A percentile compares a stretch with the other conserved stretches of the same genome.
Evolutionary conservation across 2,329 filamentous ascomycete genomes (phyloP).

Genomic region (Lachnellula occidentalis): DNA sequence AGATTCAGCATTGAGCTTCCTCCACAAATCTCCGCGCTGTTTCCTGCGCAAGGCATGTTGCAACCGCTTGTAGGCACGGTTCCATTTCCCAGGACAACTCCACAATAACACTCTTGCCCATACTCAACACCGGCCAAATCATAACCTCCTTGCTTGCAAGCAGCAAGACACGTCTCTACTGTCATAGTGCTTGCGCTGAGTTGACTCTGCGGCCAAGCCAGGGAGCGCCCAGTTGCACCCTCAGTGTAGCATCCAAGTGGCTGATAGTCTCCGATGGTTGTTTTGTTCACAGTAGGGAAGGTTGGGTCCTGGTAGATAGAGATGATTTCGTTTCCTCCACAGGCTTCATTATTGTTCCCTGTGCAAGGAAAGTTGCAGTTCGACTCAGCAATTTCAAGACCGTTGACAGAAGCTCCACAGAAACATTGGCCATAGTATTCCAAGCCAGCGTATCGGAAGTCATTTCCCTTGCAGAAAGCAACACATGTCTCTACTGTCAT

Average conservation of each 20-base stretch:
- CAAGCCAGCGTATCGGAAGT: conserved; percentile 32
- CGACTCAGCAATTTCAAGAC: conserved; percentile 18
- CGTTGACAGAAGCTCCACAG: conserved; percentile 33
- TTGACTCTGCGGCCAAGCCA: conserved; percentile 30
- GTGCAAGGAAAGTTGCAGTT: conserved; percentile 25
- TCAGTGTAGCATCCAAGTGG: conserved; percentile 39
- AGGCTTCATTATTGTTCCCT: conserved; percentile 22
- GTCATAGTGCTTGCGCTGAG: conserved; percentile 31
- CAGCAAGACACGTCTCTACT: conserved; percentile 32
- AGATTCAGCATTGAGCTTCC: conserved; percentile 31
- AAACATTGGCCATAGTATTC: conserved; percentile 30
- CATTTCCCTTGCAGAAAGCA: conserved; percentile 34
- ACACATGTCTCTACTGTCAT: conserved; percentile 34
- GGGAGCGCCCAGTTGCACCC: conserved; percentile 24
- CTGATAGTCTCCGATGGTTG: conserved; percentile 27
- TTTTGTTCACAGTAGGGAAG: conserved; percentile 26
- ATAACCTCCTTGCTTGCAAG: conserved; percentile 34
- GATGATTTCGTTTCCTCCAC: conserved; percentile 24
- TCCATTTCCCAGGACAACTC: conserved; percentile 31
- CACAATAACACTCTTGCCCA: conserved; percentile 39
- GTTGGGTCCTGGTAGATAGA: conserved; percentile 33
- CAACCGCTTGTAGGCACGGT: conserved; percentile 26
- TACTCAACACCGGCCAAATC: conserved; percentile 36
- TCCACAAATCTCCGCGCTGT: conserved; percentile 32
- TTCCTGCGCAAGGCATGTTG: conserved; percentile 32